Percentiles rank a stretch among this genome's conserved stretches.
Evolutionary conservation across 2,329 filamentous ascomycete genomes (phyloP).

Genomic region (Blastomyces gilchristii): DNA sequence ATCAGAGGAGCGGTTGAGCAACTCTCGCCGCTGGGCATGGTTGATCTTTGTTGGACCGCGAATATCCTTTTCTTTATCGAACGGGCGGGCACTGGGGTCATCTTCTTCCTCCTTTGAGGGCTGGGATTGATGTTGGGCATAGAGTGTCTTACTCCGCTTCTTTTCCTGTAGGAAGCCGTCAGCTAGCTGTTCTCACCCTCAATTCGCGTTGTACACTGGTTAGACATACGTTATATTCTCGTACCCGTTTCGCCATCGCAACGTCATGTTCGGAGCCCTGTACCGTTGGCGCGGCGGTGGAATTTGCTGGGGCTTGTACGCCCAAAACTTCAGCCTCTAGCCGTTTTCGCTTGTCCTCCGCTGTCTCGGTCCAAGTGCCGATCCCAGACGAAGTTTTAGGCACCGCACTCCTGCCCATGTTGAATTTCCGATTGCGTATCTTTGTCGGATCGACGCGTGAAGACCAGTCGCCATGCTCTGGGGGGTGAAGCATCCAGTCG

Average conservation of each 20-base stretch:
- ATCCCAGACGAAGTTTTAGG: slow-evolving; percentile 30
- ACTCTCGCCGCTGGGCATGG: slow-evolving; percentile 61
- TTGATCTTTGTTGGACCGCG: slow-evolving; percentile 62
- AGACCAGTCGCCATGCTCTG: slow-evolving; percentile 42
- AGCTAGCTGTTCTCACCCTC: not conserved
- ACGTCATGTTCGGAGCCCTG: slow-evolving; percentile 7
- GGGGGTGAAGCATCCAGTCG: slow-evolving; percentile 71
- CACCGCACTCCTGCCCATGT: slow-evolving; percentile 52
- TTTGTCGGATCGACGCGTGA: slow-evolving; percentile 69
- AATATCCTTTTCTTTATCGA: slow-evolving; percentile 93
- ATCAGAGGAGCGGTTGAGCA: slow-evolving; percentile 67
- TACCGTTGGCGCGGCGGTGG: not conserved
- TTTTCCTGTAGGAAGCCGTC: slow-evolving; percentile 12
- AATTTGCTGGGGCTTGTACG: slow-evolving; percentile 36
- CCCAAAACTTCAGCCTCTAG: slow-evolving; percentile 75
- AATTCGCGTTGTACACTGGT: not conserved
- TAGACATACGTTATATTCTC: slow-evolving; percentile 17
- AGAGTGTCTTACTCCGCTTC: slow-evolving; percentile 14
- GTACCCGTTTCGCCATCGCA: slow-evolving; percentile 14
- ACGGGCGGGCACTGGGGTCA: slow-evolving; percentile 79
- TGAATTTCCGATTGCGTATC: slow-evolving; percentile 69
- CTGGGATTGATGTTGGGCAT: slow-evolving; percentile 13
- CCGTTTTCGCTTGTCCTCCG: slow-evolving; percentile 70
- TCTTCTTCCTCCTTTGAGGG: slow-evolving; percentile 62
- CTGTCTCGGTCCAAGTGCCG: slow-evolving; percentile 81